A percentile compares a stretch with the other conserved stretches of the same genome.
Conservation (phyloP, 2,329 filamentous ascomycete species). For the Sclerotinia glacialis region DNA sequence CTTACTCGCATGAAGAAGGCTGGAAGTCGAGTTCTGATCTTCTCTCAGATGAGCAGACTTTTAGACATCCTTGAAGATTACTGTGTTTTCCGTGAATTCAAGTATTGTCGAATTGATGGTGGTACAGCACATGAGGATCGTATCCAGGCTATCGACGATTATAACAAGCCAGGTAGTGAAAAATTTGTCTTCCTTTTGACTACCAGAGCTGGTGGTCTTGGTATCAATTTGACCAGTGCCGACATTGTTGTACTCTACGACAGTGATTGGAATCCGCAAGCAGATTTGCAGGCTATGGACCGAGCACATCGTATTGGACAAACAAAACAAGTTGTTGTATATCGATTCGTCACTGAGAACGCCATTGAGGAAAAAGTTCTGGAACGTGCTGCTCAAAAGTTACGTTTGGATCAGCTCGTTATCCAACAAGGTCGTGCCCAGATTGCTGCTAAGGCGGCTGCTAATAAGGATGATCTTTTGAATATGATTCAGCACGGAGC, state of each 20-base stretch:
- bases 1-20: slow-evolving; percentile 78
- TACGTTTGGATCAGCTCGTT: slow-evolving; percentile 92
- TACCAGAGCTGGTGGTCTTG: slow-evolving; percentile 89
- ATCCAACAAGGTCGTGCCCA: slow-evolving; percentile 97
- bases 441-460: slow-evolving; percentile 82
- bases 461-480: slow-evolving; percentile 92
- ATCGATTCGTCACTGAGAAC: slow-evolving; percentile 95
- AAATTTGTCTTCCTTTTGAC: slow-evolving; percentile 96
- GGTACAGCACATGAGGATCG: slow-evolving; percentile 96
- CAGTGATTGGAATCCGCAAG: slow-evolving; percentile 98
- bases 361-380: slow-evolving; percentile 98
- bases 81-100: slow-evolving; percentile 89
- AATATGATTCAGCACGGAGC: slow-evolving; percentile 99
- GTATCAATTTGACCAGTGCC: slow-evolving; percentile 92
- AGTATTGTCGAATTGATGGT: slow-evolving; percentile 97
- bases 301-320: slow-evolving; percentile 97
- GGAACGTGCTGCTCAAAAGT: slow-evolving; percentile 92
- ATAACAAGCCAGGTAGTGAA: slow-evolving; percentile 93
- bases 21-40: slow-evolving; percentile 94
- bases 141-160: slow-evolving; percentile 95
- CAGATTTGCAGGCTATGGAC: slow-evolving; percentile 98
- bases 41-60: slow-evolving; percentile 98
- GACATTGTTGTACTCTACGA: slow-evolving; percentile 97
- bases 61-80: slow-evolving; percentile 98
- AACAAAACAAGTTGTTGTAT: slow-evolving; percentile 96